These are phyloP conservation scores for Diplocarpon mali DNA, from an alignment of 2,329 filamentous ascomycete genomes.

Conservation along the genomic window DNA sequence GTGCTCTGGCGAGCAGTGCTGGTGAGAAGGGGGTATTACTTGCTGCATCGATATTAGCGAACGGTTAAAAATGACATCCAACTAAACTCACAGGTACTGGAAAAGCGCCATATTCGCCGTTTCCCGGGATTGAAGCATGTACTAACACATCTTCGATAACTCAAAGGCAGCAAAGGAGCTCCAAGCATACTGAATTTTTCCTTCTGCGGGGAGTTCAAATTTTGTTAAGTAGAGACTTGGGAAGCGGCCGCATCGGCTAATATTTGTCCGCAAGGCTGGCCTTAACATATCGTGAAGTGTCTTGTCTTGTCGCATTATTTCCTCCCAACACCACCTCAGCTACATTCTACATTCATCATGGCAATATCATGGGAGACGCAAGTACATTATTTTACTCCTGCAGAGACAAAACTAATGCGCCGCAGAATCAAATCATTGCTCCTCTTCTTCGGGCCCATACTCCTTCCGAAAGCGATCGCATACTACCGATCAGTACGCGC, in stretches of 20 bases:
- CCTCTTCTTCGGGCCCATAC: constrained; percentile 54
- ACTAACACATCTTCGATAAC: constrained; percentile 38
- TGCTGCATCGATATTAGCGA: constrained; percentile 16
- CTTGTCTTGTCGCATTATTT: too few species aligned
- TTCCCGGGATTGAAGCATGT: constrained; percentile 19
- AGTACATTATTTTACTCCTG: constrained; percentile 25
- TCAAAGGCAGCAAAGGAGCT: constrained; percentile 35
- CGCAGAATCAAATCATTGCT: constrained; percentile 34
- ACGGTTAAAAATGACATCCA: constrained; percentile 1
- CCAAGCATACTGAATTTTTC: constrained; percentile 24
- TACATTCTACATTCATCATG: constrained; percentile 22
- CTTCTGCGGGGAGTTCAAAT: too few species aligned
- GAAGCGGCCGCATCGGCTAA: too few species aligned
- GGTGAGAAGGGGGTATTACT: constrained; percentile 32
- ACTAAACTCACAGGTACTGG: constrained; percentile 34
- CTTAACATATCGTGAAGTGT: too few species aligned
- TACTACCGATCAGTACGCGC: constrained; percentile 48
- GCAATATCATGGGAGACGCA: constrained; percentile 38
- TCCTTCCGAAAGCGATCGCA: constrained; percentile 54
- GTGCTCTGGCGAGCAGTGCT: constrained; percentile 49
- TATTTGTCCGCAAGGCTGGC: too few species aligned
- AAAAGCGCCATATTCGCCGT: constrained; percentile 28
- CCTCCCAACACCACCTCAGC: neutral
- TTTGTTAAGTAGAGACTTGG: too few species aligned
- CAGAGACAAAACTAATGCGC: constrained; percentile 25